Conservation (phyloP, 495 filamentous ascomycete genomes). For the Staphylotrichum longicolle region DNA sequence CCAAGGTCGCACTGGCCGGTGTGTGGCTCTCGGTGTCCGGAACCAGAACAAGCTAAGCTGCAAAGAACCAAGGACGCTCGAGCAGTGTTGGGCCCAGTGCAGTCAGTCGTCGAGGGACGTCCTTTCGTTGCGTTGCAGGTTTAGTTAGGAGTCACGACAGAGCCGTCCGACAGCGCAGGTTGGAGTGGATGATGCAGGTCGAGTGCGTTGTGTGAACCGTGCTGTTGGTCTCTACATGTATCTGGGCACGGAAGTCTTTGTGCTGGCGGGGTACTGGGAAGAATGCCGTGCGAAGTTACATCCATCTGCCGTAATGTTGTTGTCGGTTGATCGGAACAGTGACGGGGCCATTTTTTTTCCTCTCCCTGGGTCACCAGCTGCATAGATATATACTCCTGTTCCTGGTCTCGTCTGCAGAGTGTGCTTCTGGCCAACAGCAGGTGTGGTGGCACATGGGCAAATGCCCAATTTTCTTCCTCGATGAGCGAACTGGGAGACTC, state of each 20-base stretch:
- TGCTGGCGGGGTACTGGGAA: no score
- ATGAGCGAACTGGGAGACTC: not conserved
- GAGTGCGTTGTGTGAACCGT: not conserved
- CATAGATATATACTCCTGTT: not conserved
- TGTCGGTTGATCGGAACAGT: not conserved
- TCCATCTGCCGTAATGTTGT: not conserved
- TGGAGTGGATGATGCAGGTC: not conserved
- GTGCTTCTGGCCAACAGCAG: not conserved
- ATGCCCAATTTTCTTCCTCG: not conserved
- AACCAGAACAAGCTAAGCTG: not conserved
- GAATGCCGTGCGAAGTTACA: no score
- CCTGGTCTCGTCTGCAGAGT: not conserved
- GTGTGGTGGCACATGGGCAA: not conserved
- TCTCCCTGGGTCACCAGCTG: not conserved
- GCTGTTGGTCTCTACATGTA: not conserved
- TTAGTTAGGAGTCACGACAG: not conserved
- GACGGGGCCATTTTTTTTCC: no score
- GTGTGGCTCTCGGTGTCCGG: slow-evolving; percentile 8
- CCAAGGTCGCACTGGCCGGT: no score
- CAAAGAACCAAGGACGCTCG: not conserved
- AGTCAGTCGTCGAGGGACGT: not conserved
- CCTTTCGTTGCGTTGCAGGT: not conserved
- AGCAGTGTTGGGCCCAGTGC: not conserved
- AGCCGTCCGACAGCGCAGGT: not conserved
- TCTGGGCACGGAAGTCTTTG: not conserved